Evolutionary conservation across 371 early-diverging fungal genomes (phyloP).

Genomic region (Syncephalis plumigaleata): DNA sequence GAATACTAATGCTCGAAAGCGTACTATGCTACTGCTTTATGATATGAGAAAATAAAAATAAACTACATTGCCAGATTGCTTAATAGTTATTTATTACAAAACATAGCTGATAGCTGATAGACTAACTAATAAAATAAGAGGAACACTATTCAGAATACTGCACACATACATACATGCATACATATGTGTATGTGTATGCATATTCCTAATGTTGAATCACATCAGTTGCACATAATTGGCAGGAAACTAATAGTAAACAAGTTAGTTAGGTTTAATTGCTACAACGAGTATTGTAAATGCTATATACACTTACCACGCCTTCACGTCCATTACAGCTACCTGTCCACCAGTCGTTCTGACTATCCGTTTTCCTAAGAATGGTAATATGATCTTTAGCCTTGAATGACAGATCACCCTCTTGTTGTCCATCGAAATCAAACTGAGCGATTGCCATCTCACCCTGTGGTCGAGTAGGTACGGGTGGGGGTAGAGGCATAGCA

Average conservation of each 20-base stretch:
- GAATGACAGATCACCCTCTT: conserved; percentile 53
- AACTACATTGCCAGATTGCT: not conserved
- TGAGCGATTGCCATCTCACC: conserved; percentile 32
- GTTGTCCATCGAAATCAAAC: conserved; percentile 51
- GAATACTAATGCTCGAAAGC: conserved; percentile 41
- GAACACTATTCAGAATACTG: too few species aligned
- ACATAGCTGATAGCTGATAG: not conserved
- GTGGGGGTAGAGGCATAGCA: conserved; percentile 16
- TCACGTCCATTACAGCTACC: conserved; percentile 38
- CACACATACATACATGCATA: too few species aligned
- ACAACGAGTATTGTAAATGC: conserved; percentile 1
- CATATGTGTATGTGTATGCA: too few species aligned
- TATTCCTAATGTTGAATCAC: too few species aligned
- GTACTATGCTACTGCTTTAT: conserved; percentile 20
- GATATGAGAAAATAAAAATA: not conserved
- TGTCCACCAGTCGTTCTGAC: conserved; percentile 67
- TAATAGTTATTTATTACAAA: not conserved
- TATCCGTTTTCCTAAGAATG: conserved; percentile 38
- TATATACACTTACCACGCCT: conserved; percentile 46
- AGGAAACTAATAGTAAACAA: conserved; percentile 33
- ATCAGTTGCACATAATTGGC: conserved; percentile 53
- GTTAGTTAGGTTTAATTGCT: not conserved
- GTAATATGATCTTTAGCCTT: conserved; percentile 53
- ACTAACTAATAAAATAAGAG: not conserved
- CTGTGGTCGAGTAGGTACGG: conserved; percentile 8